These are phyloP conservation scores for Pythium folliculosum DNA, from an alignment of 352 stramenopile genomes.

Conservation along the genomic window DNA sequence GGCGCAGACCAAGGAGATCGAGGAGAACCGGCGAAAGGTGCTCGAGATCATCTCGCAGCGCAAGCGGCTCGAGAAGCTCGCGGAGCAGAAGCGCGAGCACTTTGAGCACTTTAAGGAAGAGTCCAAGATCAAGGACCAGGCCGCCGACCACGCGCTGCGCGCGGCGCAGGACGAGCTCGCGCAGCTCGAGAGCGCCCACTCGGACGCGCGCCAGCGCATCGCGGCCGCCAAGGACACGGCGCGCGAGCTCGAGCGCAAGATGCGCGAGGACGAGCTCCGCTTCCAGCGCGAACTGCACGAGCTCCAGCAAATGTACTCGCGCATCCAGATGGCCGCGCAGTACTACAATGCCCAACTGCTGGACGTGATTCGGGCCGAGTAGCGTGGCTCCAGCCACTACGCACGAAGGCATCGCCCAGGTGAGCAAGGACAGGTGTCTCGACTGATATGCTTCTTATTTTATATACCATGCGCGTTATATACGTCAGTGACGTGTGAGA, in stretches of 20 bases:
- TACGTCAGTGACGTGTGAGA: constrained; percentile 5
- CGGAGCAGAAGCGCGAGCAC: constrained; percentile 71
- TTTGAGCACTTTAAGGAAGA: constrained; percentile 72
- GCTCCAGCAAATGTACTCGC: constrained; percentile 71
- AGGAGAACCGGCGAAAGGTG: constrained; percentile 46
- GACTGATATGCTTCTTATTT: neutral
- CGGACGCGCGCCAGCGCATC: constrained; percentile 57
- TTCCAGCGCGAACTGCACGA: constrained; percentile 69
- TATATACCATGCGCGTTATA: constrained; percentile 6
- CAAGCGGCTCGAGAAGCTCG: constrained; percentile 69
- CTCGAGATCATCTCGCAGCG: constrained; percentile 62
- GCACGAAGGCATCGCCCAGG: neutral
- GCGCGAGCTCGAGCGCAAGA: constrained; percentile 66
- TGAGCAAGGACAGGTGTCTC: neutral
- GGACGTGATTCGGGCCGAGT: constrained; percentile 38
- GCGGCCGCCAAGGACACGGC: constrained; percentile 44
- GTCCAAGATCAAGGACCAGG: constrained; percentile 59
- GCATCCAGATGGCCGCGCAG: constrained; percentile 58
- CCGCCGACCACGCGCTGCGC: constrained; percentile 54
- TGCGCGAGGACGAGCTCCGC: constrained; percentile 61
- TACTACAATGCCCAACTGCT: constrained; percentile 73
- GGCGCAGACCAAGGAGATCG: constrained; percentile 47
- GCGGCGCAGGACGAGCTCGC: constrained; percentile 53
- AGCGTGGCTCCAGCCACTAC: neutral
- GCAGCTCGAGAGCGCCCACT: constrained; percentile 53